Percentiles rank a stretch among this genome's conserved stretches.
phyloP scores from a whole-genome alignment of 257 asterid genomes.

The Solanum chilense region DNA sequence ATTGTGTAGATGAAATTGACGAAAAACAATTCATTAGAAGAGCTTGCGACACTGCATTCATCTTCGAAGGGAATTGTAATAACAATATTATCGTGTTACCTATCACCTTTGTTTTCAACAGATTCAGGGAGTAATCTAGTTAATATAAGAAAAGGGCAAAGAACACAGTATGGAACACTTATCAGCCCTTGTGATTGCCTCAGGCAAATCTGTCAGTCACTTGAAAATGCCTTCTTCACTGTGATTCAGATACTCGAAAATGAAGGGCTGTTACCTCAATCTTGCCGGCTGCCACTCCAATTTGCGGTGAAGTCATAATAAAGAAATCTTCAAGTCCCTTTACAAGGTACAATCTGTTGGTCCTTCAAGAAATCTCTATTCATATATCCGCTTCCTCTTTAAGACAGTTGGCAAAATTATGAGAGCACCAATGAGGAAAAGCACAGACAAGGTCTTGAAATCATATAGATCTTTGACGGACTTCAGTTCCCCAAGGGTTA shows the following conservation, averaged over 20 bases:
- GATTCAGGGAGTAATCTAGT: background rate
- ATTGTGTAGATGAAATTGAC: background rate
- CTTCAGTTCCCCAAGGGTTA: slow-evolving; percentile 74
- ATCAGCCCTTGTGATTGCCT: background rate
- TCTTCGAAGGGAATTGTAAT: background rate
- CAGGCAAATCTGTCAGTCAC: background rate
- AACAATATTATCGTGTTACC: background rate
- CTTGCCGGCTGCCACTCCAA: background rate
- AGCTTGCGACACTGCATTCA: background rate
- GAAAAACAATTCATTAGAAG: background rate
- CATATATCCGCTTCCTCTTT: slow-evolving; percentile 69
- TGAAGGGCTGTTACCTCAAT: background rate
- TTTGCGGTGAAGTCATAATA: background rate
- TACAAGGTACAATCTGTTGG: background rate
- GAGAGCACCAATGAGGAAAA: slow-evolving; percentile 66
- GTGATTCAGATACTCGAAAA: background rate
- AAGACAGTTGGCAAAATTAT: slow-evolving; percentile 59
- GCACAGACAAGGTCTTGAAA: slow-evolving; percentile 63
- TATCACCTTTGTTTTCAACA: background rate
- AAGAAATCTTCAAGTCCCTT: background rate
- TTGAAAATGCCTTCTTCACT: background rate
- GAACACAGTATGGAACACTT: background rate
- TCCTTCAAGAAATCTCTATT: slow-evolving; percentile 15
- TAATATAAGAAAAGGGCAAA: background rate
- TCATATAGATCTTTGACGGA: slow-evolving; percentile 75